Evolutionary conservation across 352 stramenopile species (phyloP), one percentile per base, ranked within the genome.

Genomic region (Halophytophthora polymorphica): DNA sequence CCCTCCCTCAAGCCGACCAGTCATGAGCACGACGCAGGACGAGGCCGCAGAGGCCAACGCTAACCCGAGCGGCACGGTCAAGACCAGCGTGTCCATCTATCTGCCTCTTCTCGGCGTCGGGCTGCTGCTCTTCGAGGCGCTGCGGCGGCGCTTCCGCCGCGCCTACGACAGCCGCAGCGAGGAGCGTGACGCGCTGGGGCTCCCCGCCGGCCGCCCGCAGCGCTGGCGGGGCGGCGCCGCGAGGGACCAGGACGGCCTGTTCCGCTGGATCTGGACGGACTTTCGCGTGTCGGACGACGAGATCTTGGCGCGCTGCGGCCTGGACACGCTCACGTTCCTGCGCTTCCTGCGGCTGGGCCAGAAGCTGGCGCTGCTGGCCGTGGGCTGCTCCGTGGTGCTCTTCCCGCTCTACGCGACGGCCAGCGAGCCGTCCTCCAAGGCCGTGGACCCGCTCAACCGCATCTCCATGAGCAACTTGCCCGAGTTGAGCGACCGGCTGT

Each of bases 381-480:
- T 93, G 22, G 44, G n/a, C 15, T 73, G 85, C 33, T 90, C 79
- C 0, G 65, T 40, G 2, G 55, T 69, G 48, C 64, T 93, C 14
- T 88, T 93, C 44, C 80, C 83, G 12, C 50, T 93, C 34, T 93
- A 86, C 34, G 79, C 76, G 31, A 88, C 79, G 8, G 75, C 75
- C 15, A 52, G 42, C 8, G 42, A 58, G 11, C 55, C 51, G 13
- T 37, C 35, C 5, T 48, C 42, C 43, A 47, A 37, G 19, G 45
- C 50, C 5, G 61, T 83, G 31, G 83, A 93, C 36, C 65, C 74
- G 13, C 48, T 93, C 23, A 68, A 71, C 35, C 61, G 63, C 22
- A 86, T 93, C 51, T 88, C 69, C 25, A 88, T 93, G 78, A 88
- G 76, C 28, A 93, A 90, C 55, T 56, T 93, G 45, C 57, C 64